These are phyloP conservation scores for Wickerhamiella kazuoi DNA, from an alignment of 805 yeast genomes.

Conservation along the genomic window DNA sequence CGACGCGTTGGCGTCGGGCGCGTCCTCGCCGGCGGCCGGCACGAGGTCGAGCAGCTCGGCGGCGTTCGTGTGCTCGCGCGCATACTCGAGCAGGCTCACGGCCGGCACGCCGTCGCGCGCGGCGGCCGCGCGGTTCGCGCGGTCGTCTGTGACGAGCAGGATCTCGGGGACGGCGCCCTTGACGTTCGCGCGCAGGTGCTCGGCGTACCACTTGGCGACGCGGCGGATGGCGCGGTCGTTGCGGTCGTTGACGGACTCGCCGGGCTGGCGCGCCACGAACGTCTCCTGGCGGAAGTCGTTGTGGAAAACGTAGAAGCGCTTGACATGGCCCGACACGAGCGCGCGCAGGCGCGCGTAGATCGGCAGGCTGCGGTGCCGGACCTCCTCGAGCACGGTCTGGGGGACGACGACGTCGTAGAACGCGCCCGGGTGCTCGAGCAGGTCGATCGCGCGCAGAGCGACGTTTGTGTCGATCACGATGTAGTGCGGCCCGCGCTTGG, in stretches of 20 bases:
- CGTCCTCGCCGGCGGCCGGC: conserved; percentile 25
- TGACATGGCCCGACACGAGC: conserved; percentile 43
- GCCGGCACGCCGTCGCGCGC: conserved; percentile 35
- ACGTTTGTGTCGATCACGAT: conserved; percentile 77
- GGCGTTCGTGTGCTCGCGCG: conserved; percentile 55
- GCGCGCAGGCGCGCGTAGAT: conserved; percentile 71
- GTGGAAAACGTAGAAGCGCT: conserved; percentile 79
- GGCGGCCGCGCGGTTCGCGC: conserved; percentile 44
- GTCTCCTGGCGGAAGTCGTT: conserved; percentile 74
- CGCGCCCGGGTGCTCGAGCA: conserved; percentile 57
- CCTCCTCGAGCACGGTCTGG: conserved; percentile 88
- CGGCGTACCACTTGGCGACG: conserved; percentile 51
- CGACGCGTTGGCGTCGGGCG: conserved; percentile 32
- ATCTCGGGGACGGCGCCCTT: conserved; percentile 14
- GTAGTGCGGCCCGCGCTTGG: conserved; percentile 53
- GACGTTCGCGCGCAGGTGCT: conserved; percentile 33
- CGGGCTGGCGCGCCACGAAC: conserved; percentile 38
- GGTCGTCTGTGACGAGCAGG: conserved; percentile 54
- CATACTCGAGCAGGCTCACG: conserved; percentile 46
- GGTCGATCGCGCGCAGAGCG: conserved; percentile 72
- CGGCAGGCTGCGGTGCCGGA: conserved; percentile 70
- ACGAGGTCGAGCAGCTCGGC: conserved; percentile 32
- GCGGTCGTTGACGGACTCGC: conserved; percentile 71
- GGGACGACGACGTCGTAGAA: conserved; percentile 88
- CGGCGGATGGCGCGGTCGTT: conserved; percentile 81